Percentiles rank a stretch among this genome's conserved stretches.
Conservation (phyloP, 2,329 filamentous ascomycete species). For the Sporothrix brasiliensis region DNA sequence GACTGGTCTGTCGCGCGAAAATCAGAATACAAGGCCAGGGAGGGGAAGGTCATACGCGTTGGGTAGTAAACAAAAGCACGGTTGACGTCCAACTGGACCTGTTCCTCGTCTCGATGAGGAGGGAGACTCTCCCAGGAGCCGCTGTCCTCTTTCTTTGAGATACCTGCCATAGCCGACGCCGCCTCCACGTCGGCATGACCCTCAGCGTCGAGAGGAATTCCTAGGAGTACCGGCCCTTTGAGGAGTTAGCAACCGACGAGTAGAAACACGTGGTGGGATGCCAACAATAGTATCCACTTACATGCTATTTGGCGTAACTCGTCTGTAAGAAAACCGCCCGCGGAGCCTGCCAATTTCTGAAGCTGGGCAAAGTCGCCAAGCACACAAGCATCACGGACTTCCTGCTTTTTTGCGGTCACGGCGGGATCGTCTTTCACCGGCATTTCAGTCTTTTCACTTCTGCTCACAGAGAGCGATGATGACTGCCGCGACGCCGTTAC, state of each 20-base stretch:
- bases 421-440: conserved; percentile 8
- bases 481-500: background rate
- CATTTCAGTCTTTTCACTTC: conserved; percentile 22
- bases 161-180: conserved; percentile 34
- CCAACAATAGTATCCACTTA: conserved; percentile 53
- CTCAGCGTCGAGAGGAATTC: conserved; percentile 37
- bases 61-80: conserved; percentile 98
- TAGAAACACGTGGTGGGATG: background rate
- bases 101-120: conserved; percentile 82
- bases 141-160: conserved; percentile 35
- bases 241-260: conserved; percentile 27
- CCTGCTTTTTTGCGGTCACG: conserved; percentile 44
- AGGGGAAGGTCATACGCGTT: conserved; percentile 58
- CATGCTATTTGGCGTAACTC: conserved; percentile 73
- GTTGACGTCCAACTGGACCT: conserved; percentile 90
- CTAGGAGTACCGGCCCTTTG: conserved; percentile 66
- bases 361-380: conserved; percentile 60
- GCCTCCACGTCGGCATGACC: conserved; percentile 22
- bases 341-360: conserved; percentile 60
- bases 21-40: background rate
- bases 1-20: background rate
- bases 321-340: conserved; percentile 70
- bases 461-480: conserved; percentile 5
- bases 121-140: conserved; percentile 64
- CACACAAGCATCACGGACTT: conserved; percentile 64